Base-by-base conservation (phyloP, 2,329 filamentous ascomycete genomes). In the Gaeumannomyces tritici region DNA sequence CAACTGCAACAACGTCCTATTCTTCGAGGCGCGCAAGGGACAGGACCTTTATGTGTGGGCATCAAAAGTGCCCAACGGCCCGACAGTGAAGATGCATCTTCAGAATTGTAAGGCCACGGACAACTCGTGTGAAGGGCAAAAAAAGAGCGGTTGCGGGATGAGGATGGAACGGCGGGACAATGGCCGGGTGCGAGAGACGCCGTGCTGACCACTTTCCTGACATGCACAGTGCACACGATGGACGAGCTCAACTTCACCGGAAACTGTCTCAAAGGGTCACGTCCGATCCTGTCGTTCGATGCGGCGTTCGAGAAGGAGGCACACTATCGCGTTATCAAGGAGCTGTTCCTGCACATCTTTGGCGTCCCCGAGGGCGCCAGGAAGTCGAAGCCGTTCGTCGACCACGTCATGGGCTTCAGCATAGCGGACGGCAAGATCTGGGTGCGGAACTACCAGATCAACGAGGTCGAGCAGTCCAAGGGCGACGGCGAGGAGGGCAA, bases 41-140 rank as follows among this genome's bases (percentile, higher is more conserved):
- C 89, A 96, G 76, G 95, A 98, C 80, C 80, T 98, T 26, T 99
- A 98, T 76, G 80, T 96, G 65, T 97, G 92, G 92, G 84, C 97
- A 71, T 87, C 89, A 75, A 96, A 96, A 72, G 89, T 92, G 2
- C 95, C 93, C 7, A 96, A 93, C 69, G 89, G 89, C 0, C 89
- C 88, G 33, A 74, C 71, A 1, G 68, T 75, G 60, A 70, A 80
- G 69, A 72, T 95, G 75, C 90, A 95, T 71, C 80, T 91, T 61
- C 90, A 95, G 26, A 61, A 61, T 55, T 7, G 60, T 61, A 57
- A 61, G 28, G 29, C 21, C 29, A 56, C 54, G 31, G 47, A 11
- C 42, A 33, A 59, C 69, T 59, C 42, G 42, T 21, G 70, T 66
- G 11, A 4, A 60, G 7, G 12, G 21, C 33, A 35, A 18, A 3